Conservation (phyloP, 2,329 filamentous ascomycete species). For the Alternaria conjuncta region DNA sequence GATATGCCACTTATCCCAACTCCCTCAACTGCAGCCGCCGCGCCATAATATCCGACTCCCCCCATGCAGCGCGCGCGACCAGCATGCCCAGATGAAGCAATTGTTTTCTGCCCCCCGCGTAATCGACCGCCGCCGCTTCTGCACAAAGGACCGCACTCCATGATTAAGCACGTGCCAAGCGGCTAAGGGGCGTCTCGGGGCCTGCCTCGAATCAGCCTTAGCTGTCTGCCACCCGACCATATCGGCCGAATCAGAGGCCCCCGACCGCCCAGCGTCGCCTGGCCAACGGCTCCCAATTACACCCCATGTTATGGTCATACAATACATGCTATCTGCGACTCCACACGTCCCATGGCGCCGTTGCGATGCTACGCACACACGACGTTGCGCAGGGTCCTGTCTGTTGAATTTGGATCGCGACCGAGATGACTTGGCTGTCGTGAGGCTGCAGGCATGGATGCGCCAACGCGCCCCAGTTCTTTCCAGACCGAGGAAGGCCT, state of each 20-base stretch:
- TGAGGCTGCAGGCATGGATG: background rate
- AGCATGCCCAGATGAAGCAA: constrained; percentile 6
- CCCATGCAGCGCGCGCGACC: constrained; percentile 7
- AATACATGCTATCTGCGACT: constrained; percentile 12
- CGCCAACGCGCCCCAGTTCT: background rate
- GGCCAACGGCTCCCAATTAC: constrained; percentile 22
- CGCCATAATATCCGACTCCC: constrained; percentile 4
- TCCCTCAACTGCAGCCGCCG: constrained; percentile 1
- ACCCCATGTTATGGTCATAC: constrained; percentile 16
- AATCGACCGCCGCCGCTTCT: constrained; percentile 18
- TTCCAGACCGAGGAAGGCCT: constrained; percentile 8
- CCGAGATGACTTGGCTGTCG: background rate
- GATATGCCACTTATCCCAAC: constrained; percentile 2
- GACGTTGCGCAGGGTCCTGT: constrained; percentile 14
- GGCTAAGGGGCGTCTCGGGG: constrained; percentile 17
- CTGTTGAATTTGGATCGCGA: background rate
- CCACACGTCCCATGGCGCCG: constrained; percentile 11
- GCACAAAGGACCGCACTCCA: constrained; percentile 13
- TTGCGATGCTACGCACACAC: constrained; percentile 3
- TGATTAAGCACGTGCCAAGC: constrained; percentile 19
- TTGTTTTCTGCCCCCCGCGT: constrained; percentile 16
- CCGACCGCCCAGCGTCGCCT: constrained; percentile 16
- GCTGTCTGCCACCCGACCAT: constrained; percentile 8
- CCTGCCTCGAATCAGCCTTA: constrained; percentile 19
- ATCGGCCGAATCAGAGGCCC: constrained; percentile 20